Evolutionary conservation across 2,329 filamentous ascomycete genomes (phyloP), one percentile per base, ranked within the genome.

Genomic region (Sordariomycetes sp.): DNA sequence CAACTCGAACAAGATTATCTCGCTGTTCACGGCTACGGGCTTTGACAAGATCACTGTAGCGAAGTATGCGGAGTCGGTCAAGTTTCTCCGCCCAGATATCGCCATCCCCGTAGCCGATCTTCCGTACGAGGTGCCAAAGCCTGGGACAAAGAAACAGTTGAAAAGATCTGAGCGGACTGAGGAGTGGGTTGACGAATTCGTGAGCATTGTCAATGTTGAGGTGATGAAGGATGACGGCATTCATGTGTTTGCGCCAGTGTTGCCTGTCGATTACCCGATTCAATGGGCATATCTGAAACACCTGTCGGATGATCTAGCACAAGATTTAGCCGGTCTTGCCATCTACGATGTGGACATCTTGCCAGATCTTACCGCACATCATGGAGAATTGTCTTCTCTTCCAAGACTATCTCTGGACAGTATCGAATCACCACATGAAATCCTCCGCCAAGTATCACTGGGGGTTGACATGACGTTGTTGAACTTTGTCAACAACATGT

Each of bases 111-210:
- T 93, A 33, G 83, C 82, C 5, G 92, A 98, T 55, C 70, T 88
- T 8, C 45, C 60, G 46, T 46, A 64, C 35, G 51, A 50, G 9
- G 61, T 58, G 62, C 64, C 35, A 42, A 64, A 57, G 4, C 72
- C 82, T 0, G 74, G 79, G 3, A 62, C 70, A 8, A 94, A 93
- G 58, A 73, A 88, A 30, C 74, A 82, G 30, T 68, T 77, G 23
- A 87, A 85, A 49, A 95, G 94, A 79, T 80, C 78, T 17, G 86
- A 92, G 49, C 72, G 90, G 37, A 94, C 86, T 1, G 82, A 92
- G 51, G 71, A 74, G 24, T 96, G 87, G 86, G 65, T 90, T 14
- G 72, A 75, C 17, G 73, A 82, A 41, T 75, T 86, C 33, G 64
- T 87, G 23, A 51, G 53, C 15, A 43, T 25, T 49, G n/a, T 42